A percentile compares a stretch with the other conserved stretches of the same genome.
These are phyloP conservation scores for Rubia yunnanensis DNA, from an alignment of 257 asterid genomes.

Conservation along the genomic window DNA sequence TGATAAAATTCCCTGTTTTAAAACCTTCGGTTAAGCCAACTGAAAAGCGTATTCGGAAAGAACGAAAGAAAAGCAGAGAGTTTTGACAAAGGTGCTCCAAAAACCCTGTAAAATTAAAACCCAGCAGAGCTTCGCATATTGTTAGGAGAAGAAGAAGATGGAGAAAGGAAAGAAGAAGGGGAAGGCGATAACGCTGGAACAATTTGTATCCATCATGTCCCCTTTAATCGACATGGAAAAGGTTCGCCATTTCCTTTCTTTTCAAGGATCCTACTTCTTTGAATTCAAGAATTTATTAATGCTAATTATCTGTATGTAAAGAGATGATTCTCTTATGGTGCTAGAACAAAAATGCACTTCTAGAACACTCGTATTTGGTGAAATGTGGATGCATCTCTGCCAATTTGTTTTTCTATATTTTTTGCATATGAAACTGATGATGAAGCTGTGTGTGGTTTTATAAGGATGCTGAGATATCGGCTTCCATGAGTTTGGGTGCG, in stretches of 20 bases:
- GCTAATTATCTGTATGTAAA: neutral
- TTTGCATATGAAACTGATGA: neutral
- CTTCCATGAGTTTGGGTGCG: conserved; percentile 66
- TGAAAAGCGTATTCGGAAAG: neutral
- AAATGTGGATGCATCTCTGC: neutral
- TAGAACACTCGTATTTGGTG: no score
- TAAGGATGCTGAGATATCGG: conserved; percentile 90
- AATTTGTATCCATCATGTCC: conserved; percentile 79
- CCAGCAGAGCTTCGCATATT: neutral
- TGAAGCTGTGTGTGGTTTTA: neutral
- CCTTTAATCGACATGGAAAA: conserved; percentile 94
- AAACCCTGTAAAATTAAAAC: conserved; percentile 5
- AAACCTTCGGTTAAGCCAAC: neutral
- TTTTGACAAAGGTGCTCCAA: neutral
- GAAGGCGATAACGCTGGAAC: conserved; percentile 51
- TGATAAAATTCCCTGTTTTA: no score
- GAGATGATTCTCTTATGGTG: neutral
- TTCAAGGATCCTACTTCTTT: neutral
- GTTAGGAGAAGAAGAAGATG: neutral
- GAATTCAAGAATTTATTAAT: neutral
- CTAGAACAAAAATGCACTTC: neutral
- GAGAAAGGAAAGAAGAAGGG: conserved; percentile 24
- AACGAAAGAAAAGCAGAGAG: neutral
- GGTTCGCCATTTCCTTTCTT: conserved; percentile 22
- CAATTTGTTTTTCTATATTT: neutral